phyloP scores from a whole-genome alignment of 2,329 filamentous ascomycete species.

The Fusarium mexicanum region DNA sequence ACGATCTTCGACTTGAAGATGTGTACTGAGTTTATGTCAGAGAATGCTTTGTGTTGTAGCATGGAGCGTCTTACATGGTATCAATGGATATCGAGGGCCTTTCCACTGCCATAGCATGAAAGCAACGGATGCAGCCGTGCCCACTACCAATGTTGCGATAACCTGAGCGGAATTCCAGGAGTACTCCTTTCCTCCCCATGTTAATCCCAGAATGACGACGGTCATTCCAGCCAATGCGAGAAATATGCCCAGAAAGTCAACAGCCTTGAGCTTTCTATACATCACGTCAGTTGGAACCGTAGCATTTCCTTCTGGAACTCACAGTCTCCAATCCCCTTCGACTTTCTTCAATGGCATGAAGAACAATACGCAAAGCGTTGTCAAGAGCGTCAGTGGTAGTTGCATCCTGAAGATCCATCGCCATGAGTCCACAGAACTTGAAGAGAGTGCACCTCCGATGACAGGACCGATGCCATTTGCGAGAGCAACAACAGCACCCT shows the following conservation, averaged over 20 bases:
- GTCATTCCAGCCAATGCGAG: slow-evolving; percentile 58
- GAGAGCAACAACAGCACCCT: slow-evolving; percentile 61
- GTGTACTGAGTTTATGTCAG: slow-evolving; percentile 48
- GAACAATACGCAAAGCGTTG: slow-evolving; percentile 59
- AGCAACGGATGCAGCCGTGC: slow-evolving; percentile 54
- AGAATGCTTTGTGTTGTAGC: fast-evolving
- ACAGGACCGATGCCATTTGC: slow-evolving; percentile 65
- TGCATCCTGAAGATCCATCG: slow-evolving; percentile 66
- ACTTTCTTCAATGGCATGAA: slow-evolving; percentile 67
- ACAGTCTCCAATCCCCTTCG: slow-evolving; percentile 60
- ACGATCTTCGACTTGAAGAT: slow-evolving; percentile 65
- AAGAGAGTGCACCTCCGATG: slow-evolving; percentile 61
- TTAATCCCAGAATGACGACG: slow-evolving; percentile 59
- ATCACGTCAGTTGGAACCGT: background rate
- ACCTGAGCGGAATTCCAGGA: slow-evolving; percentile 65
- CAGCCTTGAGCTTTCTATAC: slow-evolving; percentile 57
- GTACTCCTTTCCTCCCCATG: slow-evolving; percentile 69
- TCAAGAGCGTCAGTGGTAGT: slow-evolving; percentile 60
- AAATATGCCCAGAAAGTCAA: slow-evolving; percentile 60
- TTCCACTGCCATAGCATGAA: slow-evolving; percentile 66
- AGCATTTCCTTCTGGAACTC: background rate
- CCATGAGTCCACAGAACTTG: slow-evolving; percentile 57
- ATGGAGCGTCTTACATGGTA: slow-evolving; percentile 49
- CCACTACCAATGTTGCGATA: slow-evolving; percentile 63
- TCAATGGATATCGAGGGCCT: slow-evolving; percentile 58